Base-by-base conservation (phyloP, 1,284 basidiomycete species). In the Mycena sp. region DNA sequence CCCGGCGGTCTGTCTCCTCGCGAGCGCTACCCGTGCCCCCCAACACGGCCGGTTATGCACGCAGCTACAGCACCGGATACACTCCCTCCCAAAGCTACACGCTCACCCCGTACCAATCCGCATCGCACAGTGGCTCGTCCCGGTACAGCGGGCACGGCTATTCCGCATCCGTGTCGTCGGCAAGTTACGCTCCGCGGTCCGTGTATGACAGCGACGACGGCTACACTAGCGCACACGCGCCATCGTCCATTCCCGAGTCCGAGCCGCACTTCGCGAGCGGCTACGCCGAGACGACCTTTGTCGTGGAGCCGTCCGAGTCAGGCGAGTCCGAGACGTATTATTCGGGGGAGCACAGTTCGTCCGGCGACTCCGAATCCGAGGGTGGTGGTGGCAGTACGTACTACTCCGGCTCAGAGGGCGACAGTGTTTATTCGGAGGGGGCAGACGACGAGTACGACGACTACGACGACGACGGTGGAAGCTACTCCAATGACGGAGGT, bases 261-360 rank as follows among this genome's bases (percentile, higher is more conserved):
- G 61, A 49, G 55, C 45, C 30, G 6, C 50, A 58, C 29, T 38
- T 38, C 25, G 30, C 23, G 7, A 49, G 57, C 25, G 51, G 62
- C 26, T 55, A 55, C 16, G 40, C 40, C 5, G 62, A 64, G 40
- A 29, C 45, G 25, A 44, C 51, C 4, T 64, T 59, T 26, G 26
- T 64, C 17, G 26, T 64, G 9, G 57, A 64, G 46, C 62, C 62
- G 6, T 64, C 62, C 5, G 62, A 64, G 29, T 59, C 62, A 28
- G 62, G 57, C 16, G 32, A 14, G 14, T 64, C 62, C 32, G 62
- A 59, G 45, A 40, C 51, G 7, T 55, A 46, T 17, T 57, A 53
- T 43, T 51, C 60, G 10, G 49, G 48, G 49, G 51, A 37, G 11
- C 45, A 49, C 30, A 44, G 46, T 43, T 50, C 49, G 17, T 57